Percentiles rank a stretch among this genome's conserved stretches.
These are phyloP conservation scores for Coemansia sp. DNA, from an alignment of 192 early-diverging fungal genomes.

Conservation along the genomic window DNA sequence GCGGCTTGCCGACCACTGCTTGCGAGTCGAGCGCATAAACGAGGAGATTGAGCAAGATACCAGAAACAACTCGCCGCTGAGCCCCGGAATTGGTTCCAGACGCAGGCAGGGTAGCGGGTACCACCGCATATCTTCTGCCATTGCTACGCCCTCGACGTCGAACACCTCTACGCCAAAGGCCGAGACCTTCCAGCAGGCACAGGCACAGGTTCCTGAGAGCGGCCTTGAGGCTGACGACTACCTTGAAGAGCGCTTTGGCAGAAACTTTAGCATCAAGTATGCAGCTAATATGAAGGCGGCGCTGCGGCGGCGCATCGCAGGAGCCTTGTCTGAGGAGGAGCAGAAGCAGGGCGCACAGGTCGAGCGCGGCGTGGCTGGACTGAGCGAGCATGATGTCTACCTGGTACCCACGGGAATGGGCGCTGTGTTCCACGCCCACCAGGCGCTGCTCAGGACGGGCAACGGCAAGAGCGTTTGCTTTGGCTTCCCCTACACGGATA, in stretches of 20 bases:
- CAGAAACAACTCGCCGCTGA: slow-evolving; percentile 4
- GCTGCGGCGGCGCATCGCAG: slow-evolving; percentile 80
- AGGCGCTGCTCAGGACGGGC: slow-evolving; percentile 53
- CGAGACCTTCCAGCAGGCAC: neutral
- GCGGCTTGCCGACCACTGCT: slow-evolving; percentile 78
- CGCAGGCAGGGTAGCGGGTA: slow-evolving; percentile 14
- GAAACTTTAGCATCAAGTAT: slow-evolving; percentile 71
- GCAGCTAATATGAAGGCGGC: slow-evolving; percentile 71
- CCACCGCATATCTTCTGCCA: neutral
- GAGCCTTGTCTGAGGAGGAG: slow-evolving; percentile 52
- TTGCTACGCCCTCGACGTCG: slow-evolving; percentile 1
- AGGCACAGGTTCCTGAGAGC: neutral
- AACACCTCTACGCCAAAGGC: neutral
- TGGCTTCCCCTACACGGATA: slow-evolving; percentile 95
- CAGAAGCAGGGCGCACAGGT: slow-evolving; percentile 43
- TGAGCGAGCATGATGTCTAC: slow-evolving; percentile 77
- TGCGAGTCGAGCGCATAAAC: slow-evolving; percentile 65
- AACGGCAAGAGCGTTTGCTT: slow-evolving; percentile 79
- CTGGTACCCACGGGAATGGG: slow-evolving; percentile 90
- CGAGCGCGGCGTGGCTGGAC: slow-evolving; percentile 52
- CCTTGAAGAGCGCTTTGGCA: slow-evolving; percentile 92
- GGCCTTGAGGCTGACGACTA: slow-evolving; percentile 51
- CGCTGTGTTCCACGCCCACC: slow-evolving; percentile 87
- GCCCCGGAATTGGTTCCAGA: neutral
- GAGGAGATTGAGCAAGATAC: slow-evolving; percentile 28